Evolutionary conservation across 805 yeast genomes (phyloP), one percentile per base, ranked within the genome.

Genomic region (Candida yuanshanica): DNA sequence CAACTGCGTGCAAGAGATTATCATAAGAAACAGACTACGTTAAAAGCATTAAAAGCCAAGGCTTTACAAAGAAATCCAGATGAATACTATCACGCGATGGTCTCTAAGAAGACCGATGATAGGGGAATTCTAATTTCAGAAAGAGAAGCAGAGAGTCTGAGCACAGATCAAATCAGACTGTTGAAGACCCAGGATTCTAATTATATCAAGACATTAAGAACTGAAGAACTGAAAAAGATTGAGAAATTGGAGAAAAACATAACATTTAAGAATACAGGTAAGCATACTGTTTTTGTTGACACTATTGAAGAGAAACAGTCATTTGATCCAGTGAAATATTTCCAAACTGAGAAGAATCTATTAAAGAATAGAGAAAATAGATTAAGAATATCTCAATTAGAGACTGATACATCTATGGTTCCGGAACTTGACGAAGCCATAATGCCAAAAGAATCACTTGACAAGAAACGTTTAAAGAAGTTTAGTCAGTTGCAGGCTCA

Each of bases 11-110:
- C 96, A 0, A 69, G 65, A 43, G 82, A 80, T 51, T 79, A 61
- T 51, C 85, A 80, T 53, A 62, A 65, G 47, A 79, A 79, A 51
- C 76, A 80, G 51, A 72, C 70, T 21, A 69, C 76, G 7, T 48
- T 93, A 39, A 85, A 84, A 64, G 71, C 82, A 1, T 72, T 93
- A 43, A 78, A 84, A 50, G 69, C 71, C 33, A 91, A 88, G 58
- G 95, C 85, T 2, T 66, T 72, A 27, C 71, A 72, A 35, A 74
- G 88, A 52, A 93, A 93, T 59, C 95, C 95, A 13, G 99, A 93
- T 72, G 99, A 93, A 63, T 93, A 84, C 66, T 89, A 91, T 63
- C 96, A 88, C 75, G 93, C 88, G 17, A 93, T 93, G 99, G 76
- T 81, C 24, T 69, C 73, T 12, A 69, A 71, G 45, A 73, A 71